Conservation (phyloP, 352 stramenopile species). For the Globisporangium perplexum region DNA sequence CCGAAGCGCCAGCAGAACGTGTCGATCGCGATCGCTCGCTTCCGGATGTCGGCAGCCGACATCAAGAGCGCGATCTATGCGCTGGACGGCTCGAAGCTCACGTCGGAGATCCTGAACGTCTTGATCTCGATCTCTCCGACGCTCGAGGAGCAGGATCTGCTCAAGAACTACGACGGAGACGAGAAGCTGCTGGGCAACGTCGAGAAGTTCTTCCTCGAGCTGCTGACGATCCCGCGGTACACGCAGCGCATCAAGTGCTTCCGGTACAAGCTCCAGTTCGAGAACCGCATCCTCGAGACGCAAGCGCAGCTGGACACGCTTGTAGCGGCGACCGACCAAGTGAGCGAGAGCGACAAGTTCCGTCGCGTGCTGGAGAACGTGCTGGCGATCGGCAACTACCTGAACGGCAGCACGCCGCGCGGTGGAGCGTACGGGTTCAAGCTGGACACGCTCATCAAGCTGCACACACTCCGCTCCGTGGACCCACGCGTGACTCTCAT, state of each 20-base stretch:
- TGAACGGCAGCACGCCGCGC: slow-evolving; percentile 87
- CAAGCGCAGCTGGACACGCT: slow-evolving; percentile 80
- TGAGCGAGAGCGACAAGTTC: slow-evolving; percentile 76
- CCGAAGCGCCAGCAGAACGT: slow-evolving; percentile 97
- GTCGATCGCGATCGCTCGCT: slow-evolving; percentile 95
- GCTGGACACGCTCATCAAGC: slow-evolving; percentile 86
- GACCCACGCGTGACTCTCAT: slow-evolving; percentile 78
- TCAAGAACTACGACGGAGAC: slow-evolving; percentile 90
- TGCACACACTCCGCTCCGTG: slow-evolving; percentile 81
- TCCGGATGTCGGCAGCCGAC: slow-evolving; percentile 89
- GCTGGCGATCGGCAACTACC: slow-evolving; percentile 89
- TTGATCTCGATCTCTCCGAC: slow-evolving; percentile 87
- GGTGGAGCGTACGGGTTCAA: slow-evolving; percentile 91
- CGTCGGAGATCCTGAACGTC: slow-evolving; percentile 82
- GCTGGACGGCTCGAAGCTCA: slow-evolving; percentile 66
- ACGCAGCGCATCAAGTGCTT: slow-evolving; percentile 88
- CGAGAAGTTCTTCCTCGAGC: slow-evolving; percentile 86
- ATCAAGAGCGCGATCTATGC: slow-evolving; percentile 85
- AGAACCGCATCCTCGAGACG: slow-evolving; percentile 77
- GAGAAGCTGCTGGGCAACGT: slow-evolving; percentile 80
- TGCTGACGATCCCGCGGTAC: slow-evolving; percentile 83
- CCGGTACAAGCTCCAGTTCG: slow-evolving; percentile 82
- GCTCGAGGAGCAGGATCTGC: slow-evolving; percentile 84
- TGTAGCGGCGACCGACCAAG: slow-evolving; percentile 75
- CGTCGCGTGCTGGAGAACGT: slow-evolving; percentile 76